Conservation (phyloP, 768 basidiomycete species). For the Termitomyces sp. region DNA sequence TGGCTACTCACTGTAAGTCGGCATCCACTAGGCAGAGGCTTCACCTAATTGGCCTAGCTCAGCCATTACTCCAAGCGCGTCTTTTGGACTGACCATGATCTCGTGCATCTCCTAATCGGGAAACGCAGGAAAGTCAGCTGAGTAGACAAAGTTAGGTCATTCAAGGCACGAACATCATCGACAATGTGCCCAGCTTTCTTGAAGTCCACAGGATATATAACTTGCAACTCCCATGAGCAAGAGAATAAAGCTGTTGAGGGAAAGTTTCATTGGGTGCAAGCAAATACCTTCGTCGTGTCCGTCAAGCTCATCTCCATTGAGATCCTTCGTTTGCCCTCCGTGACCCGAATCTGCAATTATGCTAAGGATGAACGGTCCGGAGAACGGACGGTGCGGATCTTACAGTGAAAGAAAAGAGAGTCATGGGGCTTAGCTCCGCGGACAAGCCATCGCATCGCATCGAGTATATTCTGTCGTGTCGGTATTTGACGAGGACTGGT, state of each 20-base stretch:
- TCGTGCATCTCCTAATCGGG: constrained; percentile 41
- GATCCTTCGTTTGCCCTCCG: constrained; percentile 85
- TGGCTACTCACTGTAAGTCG: constrained; percentile 41
- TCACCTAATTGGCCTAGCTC: constrained; percentile 27
- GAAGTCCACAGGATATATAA: constrained; percentile 90
- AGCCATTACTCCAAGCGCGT: background rate
- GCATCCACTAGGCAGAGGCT: constrained; percentile 44
- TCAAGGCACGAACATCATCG: constrained; percentile 46
- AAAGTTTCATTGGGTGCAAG: background rate
- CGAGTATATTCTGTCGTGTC: constrained; percentile 44
- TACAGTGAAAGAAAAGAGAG: constrained; percentile 77
- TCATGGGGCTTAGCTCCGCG: constrained; percentile 64
- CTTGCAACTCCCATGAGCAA: constrained; percentile 27
- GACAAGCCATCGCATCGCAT: constrained; percentile 61
- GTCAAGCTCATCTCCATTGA: constrained; percentile 74
- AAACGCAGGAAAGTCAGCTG: background rate
- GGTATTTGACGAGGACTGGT: constrained; percentile 39
- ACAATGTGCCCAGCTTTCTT: constrained; percentile 72
- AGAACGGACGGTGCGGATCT: constrained; percentile 11
- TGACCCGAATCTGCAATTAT: constrained; percentile 75
- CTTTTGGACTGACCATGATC: constrained; percentile 35
- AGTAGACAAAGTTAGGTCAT: background rate
- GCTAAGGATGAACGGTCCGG: background rate
- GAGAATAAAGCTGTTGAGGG: background rate
- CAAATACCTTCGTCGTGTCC: constrained; percentile 74